phyloP scores from a whole-genome alignment of 2,329 filamentous ascomycete species.

The Ophiocordyceps robertsii region DNA sequence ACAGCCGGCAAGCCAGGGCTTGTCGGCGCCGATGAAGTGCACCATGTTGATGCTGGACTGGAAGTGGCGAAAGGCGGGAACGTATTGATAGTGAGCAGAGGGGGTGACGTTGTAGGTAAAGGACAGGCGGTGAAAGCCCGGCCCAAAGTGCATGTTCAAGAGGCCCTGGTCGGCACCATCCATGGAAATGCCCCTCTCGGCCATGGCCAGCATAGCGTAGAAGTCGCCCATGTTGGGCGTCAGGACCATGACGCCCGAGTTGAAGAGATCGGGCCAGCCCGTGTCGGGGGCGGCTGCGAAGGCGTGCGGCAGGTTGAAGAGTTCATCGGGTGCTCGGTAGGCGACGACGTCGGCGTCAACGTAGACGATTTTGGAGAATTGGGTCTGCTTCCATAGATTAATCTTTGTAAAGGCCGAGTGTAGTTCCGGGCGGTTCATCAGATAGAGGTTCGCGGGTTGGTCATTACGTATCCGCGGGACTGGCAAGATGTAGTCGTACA shows the following conservation, averaged over 20 bases:
- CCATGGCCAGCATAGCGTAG: slow-evolving; percentile 71
- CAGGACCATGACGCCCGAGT: slow-evolving; percentile 92
- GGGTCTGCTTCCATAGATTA: slow-evolving; percentile 78
- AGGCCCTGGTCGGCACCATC: slow-evolving; percentile 95
- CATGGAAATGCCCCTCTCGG: slow-evolving; percentile 79
- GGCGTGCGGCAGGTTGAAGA: slow-evolving; percentile 53
- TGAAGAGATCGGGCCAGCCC: slow-evolving; percentile 97
- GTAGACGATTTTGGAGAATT: slow-evolving; percentile 88
- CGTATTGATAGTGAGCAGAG: slow-evolving; percentile 92
- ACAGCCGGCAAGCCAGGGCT: slow-evolving; percentile 70
- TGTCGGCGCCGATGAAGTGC: slow-evolving; percentile 86
- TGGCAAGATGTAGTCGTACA: slow-evolving; percentile 83
- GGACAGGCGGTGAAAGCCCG: slow-evolving; percentile 72
- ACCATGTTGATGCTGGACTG: slow-evolving; percentile 80
- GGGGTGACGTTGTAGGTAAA: slow-evolving; percentile 98
- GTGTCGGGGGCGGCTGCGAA: slow-evolving; percentile 79
- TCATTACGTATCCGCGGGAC: slow-evolving; percentile 69
- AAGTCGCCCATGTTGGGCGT: slow-evolving; percentile 79
- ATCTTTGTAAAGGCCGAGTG: slow-evolving; percentile 95
- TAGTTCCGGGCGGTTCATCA: slow-evolving; percentile 86
- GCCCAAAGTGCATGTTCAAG: slow-evolving; percentile 84
- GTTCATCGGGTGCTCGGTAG: slow-evolving; percentile 79
- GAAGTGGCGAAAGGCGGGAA: slow-evolving; percentile 88
- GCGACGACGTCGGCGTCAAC: slow-evolving; percentile 91
- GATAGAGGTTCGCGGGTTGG: slow-evolving; percentile 66